These are phyloP conservation scores for Hericium coralloides DNA, from an alignment of 768 basidiomycete species.

Conservation along the genomic window DNA sequence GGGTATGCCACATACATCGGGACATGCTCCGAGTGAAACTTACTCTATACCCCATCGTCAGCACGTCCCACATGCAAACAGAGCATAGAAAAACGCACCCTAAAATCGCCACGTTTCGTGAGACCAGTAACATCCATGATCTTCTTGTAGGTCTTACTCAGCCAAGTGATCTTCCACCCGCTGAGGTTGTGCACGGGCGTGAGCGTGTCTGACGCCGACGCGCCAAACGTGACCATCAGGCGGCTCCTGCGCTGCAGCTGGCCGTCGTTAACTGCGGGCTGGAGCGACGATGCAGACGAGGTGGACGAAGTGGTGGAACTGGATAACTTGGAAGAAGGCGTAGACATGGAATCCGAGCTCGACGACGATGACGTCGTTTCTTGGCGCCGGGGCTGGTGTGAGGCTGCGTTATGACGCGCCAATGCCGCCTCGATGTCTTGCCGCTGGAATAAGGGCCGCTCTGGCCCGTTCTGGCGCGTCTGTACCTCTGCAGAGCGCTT, in stretches of 20 bases:
- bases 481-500: slow-evolving; percentile 13
- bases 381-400: neutral
- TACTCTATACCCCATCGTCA: neutral
- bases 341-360: neutral
- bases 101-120: neutral
- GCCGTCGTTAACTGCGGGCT: neutral
- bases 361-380: neutral
- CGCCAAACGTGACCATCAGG: slow-evolving; percentile 37
- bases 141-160: slow-evolving; percentile 35
- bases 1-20: neutral
- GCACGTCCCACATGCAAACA: neutral
- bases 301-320: neutral
- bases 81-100: neutral
- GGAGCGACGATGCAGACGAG: neutral
- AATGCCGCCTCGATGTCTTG: neutral
- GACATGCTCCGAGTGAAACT: neutral
- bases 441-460: neutral
- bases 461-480: neutral
- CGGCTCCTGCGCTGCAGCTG: slow-evolving; percentile 15
- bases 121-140: slow-evolving; percentile 32
- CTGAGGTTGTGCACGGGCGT: slow-evolving; percentile 34
- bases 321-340: neutral
- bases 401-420: neutral
- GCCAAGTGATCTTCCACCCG: slow-evolving; percentile 36
- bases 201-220: slow-evolving; percentile 35